phyloP scores from a whole-genome alignment of 2,329 filamentous ascomycete genomes.

The Alternaria hordeiaustralica region DNA sequence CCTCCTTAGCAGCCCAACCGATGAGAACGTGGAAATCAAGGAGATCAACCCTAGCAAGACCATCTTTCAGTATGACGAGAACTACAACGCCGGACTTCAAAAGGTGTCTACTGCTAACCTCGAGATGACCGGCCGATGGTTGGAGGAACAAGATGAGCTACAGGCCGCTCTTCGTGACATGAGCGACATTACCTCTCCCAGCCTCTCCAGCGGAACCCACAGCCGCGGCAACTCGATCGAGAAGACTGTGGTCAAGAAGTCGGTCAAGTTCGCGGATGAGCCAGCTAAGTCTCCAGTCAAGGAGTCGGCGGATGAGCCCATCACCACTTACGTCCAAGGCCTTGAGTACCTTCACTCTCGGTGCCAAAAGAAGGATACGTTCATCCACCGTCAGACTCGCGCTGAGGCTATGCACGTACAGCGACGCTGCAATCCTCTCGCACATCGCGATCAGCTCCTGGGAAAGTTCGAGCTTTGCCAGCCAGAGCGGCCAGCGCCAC shows the following conservation, averaged over 20 bases:
- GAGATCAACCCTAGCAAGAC: conserved; percentile 71
- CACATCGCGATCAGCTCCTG: conserved; percentile 80
- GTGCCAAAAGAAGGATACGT: conserved; percentile 73
- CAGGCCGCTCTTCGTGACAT: conserved; percentile 69
- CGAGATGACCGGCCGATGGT: conserved; percentile 86
- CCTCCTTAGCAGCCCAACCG: conserved; percentile 33
- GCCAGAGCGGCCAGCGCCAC: conserved; percentile 51
- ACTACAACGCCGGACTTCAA: conserved; percentile 76
- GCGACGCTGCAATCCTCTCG: conserved; percentile 73
- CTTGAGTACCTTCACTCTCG: conserved; percentile 77
- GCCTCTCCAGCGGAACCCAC: conserved; percentile 35
- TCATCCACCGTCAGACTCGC: conserved; percentile 81
- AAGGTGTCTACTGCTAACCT: conserved; percentile 74
- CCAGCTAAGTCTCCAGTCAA: conserved; percentile 30
- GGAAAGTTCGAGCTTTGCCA: conserved; percentile 81
- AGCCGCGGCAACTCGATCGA: conserved; percentile 45
- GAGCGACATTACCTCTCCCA: conserved; percentile 55
- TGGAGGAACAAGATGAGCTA: conserved; percentile 80
- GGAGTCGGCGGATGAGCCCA: conserved; percentile 50
- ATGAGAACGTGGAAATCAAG: conserved; percentile 54
- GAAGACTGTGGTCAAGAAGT: conserved; percentile 67
- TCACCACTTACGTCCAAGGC: conserved; percentile 86
- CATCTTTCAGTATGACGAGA: conserved; percentile 73
- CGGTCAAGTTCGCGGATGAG: conserved; percentile 71
- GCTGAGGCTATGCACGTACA: conserved; percentile 88